Base-by-base conservation (phyloP, 768 basidiomycete species). In the Stropharia rugosoannulata region DNA sequence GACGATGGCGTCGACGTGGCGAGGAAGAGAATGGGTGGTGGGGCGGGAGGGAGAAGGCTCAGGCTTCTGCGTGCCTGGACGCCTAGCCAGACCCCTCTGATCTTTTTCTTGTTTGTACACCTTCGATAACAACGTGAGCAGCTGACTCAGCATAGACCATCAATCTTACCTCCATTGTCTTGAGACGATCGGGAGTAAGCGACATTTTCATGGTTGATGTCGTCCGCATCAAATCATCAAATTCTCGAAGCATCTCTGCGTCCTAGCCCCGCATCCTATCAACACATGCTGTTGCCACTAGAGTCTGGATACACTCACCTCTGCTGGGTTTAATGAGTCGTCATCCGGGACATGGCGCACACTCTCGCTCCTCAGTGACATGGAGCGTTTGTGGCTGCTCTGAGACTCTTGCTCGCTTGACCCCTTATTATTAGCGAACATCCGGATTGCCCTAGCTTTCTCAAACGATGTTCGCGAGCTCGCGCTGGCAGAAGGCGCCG, bases 181-280 rank as follows among this genome's bases (percentile, higher is more conserved):
- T 90, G 55, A 98, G 77, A 51, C 95, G 82, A 75, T 97, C 94
- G 54, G 95, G 95, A 35, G 95, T 98, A 59, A 97, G 80, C 40
- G 94, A 96, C 63, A 98, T 87, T 68, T 93, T 97, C 89, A 97
- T 90, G 16, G 95, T 98, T 55, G 89, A 80, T 57, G 88, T 84
- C 56, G 91, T 93, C 49, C 84, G 85, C 85, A 98, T 88, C 70
- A 98, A 77, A 70, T 93, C 86, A 71, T 98, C 95, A 69, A 98
- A 98, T 68, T 96, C 91, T 59, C 89, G 86, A 54, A 83, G 76
- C 63, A 80, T 68, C 59, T 75, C 67, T 66, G 81, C 69, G 66
- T 85, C 82, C 84, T 89, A 63, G 39, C 59, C 57, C 49, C 47
- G 52, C 41, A 56, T 49, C 41, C 35, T 52, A 42, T 32, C 66